Percentiles rank a stretch among this genome's conserved stretches.
Evolutionary conservation across 345 rosid species (phyloP).

Genomic region (Hypericum perforatum): DNA sequence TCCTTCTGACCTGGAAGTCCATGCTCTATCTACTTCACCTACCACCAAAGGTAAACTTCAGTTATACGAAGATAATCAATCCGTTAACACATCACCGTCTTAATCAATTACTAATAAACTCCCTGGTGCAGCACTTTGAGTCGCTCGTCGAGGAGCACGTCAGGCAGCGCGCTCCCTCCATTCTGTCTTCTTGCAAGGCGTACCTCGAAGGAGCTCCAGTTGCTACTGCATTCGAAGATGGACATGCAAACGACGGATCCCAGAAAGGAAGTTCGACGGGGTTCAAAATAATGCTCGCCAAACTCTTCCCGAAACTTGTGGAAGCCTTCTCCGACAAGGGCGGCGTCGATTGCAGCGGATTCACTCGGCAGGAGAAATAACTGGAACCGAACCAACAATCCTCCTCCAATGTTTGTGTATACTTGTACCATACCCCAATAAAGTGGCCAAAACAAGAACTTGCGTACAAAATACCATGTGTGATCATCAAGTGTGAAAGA

Average conservation of each 20-base stretch:
- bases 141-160: constrained; percentile 70
- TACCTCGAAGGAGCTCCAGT: constrained; percentile 65
- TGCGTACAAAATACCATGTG: no score
- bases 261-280: constrained; percentile 54
- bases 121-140: constrained; percentile 65
- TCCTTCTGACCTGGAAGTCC: constrained; percentile 74
- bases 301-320: constrained; percentile 65
- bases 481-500: no score
- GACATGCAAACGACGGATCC: constrained; percentile 20
- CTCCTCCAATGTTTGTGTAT: no score
- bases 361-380: constrained; percentile 14
- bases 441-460: no score
- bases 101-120: no score
- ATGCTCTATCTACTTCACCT: constrained; percentile 60
- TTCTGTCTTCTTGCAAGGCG: constrained; percentile 59
- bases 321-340: constrained; percentile 64
- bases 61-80: no score
- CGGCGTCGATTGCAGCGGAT: constrained; percentile 59
- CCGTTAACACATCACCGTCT: no score
- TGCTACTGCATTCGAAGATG: constrained; percentile 30
- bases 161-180: constrained; percentile 21
- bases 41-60: constrained; percentile 59
- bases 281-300: constrained; percentile 90
- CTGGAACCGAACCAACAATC: no score
- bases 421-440: no score